These are phyloP conservation scores for Pseudozyma thailandica DNA, from an alignment of 1,284 basidiomycete genomes.

Conservation along the genomic window DNA sequence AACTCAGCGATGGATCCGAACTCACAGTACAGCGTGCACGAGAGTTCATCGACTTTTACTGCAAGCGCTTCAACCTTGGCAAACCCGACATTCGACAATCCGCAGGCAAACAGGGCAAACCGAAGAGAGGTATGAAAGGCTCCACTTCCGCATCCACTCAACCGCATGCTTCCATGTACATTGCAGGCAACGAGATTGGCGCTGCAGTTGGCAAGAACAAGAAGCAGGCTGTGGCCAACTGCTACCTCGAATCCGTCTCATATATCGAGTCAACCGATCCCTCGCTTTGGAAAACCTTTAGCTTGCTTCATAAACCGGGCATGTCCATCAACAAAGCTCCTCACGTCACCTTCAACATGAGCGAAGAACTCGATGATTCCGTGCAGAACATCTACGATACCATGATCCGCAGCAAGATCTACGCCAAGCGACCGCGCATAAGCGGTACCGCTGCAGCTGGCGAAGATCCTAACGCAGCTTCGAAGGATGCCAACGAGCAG, in stretches of 20 bases:
- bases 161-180: slow-evolving; percentile 86
- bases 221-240: slow-evolving; percentile 79
- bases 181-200: slow-evolving; percentile 83
- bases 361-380: slow-evolving; percentile 77
- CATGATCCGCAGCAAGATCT: slow-evolving; percentile 71
- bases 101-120: slow-evolving; percentile 31
- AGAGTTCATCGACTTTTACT: slow-evolving; percentile 95
- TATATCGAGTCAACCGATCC: slow-evolving; percentile 87
- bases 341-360: slow-evolving; percentile 78
- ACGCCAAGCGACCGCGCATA: slow-evolving; percentile 61
- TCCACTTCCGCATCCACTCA: slow-evolving; percentile 17
- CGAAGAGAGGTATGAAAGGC: slow-evolving; percentile 25
- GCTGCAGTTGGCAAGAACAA: slow-evolving; percentile 78
- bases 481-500: slow-evolving; percentile 55
- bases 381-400: slow-evolving; percentile 77
- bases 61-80: slow-evolving; percentile 81
- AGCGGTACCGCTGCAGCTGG: slow-evolving; percentile 38
- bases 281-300: slow-evolving; percentile 80
- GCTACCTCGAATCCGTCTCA: slow-evolving; percentile 86
- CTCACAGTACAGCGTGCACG: slow-evolving; percentile 82
- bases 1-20: slow-evolving; percentile 76
- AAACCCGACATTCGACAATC: slow-evolving; percentile 76
- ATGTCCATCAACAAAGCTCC: slow-evolving; percentile 74
- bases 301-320: slow-evolving; percentile 64
- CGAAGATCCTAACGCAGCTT: slow-evolving; percentile 57